Percentiles rank a stretch among this genome's conserved stretches.
Conservation (phyloP, 2,329 filamentous ascomycete species). For the Colletotrichum costaricense region DNA sequence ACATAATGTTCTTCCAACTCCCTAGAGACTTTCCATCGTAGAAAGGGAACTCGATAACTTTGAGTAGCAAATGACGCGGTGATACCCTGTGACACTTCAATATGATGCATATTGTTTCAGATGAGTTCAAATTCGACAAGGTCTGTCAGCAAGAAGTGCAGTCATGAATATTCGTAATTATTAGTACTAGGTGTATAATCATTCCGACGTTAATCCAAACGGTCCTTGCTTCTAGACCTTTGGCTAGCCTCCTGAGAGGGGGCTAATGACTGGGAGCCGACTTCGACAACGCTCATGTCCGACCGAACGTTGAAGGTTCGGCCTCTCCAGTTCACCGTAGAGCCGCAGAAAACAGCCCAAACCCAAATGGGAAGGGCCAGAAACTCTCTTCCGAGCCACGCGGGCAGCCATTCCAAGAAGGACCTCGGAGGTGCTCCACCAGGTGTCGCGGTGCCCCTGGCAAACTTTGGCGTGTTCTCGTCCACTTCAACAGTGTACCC, state of each 20-base stretch:
- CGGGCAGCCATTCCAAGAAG: constrained; percentile 78
- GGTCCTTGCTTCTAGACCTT: constrained; percentile 29
- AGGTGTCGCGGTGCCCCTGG: constrained; percentile 55
- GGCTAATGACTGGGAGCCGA: constrained; percentile 38
- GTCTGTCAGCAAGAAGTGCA: background rate
- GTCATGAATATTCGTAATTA: background rate
- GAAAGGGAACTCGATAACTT: no score
- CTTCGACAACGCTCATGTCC: constrained; percentile 80
- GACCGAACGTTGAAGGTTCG: constrained; percentile 83
- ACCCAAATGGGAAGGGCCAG: constrained; percentile 91
- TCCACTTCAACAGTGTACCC: constrained; percentile 78
- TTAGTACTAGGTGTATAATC: background rate
- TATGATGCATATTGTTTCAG: no score
- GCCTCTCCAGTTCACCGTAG: constrained; percentile 89
- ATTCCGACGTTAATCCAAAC: constrained; percentile 17
- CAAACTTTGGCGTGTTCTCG: constrained; percentile 79
- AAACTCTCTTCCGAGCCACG: constrained; percentile 87
- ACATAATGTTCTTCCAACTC: no score
- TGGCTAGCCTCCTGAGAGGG: background rate
- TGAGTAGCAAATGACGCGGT: no score
- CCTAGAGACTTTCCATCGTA: no score
- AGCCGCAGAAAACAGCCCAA: constrained; percentile 89
- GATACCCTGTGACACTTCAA: no score
- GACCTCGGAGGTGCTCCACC: constrained; percentile 60
- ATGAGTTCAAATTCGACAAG: no score